These are phyloP conservation scores for Acacia pycnantha DNA, from an alignment of 331 rosid genomes.

Conservation along the genomic window DNA sequence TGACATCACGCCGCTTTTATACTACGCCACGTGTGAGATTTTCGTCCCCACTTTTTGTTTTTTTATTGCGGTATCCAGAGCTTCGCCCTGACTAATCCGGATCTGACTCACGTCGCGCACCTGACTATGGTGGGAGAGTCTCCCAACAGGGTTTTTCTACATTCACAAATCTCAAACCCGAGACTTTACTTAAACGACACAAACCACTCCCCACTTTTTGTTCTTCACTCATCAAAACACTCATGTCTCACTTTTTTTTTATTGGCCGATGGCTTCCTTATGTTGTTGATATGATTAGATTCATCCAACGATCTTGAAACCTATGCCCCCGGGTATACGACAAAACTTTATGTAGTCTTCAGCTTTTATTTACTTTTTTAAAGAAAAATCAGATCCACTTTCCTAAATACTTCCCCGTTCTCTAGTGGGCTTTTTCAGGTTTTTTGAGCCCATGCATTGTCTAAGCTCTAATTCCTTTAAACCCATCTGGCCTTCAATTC, in stretches of 20 bases:
- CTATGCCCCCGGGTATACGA: neutral
- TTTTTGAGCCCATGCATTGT: neutral
- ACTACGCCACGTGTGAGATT: neutral
- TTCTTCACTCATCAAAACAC: neutral
- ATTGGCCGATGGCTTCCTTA: no score
- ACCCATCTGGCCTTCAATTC: neutral
- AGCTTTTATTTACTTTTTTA: neutral
- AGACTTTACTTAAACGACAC: no score
- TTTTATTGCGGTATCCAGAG: no score
- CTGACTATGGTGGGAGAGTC: no score
- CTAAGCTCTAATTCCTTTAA: neutral
- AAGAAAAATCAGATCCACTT: neutral
- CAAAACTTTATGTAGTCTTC: neutral
- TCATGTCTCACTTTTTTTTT: neutral
- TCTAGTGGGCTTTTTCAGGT: neutral
- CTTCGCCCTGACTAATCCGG: no score
- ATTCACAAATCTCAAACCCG: no score
- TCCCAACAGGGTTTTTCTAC: no score
- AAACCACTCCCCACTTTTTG: neutral
- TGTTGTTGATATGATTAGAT: neutral
- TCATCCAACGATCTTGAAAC: neutral
- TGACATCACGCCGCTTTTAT: neutral
- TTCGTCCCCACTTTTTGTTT: neutral
- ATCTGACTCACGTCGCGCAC: no score
- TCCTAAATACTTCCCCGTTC: neutral